A percentile compares a stretch with the other conserved stretches of the same genome.
Evolutionary conservation across 1,284 basidiomycete species (phyloP).

Genomic region (Vanrija sp.): DNA sequence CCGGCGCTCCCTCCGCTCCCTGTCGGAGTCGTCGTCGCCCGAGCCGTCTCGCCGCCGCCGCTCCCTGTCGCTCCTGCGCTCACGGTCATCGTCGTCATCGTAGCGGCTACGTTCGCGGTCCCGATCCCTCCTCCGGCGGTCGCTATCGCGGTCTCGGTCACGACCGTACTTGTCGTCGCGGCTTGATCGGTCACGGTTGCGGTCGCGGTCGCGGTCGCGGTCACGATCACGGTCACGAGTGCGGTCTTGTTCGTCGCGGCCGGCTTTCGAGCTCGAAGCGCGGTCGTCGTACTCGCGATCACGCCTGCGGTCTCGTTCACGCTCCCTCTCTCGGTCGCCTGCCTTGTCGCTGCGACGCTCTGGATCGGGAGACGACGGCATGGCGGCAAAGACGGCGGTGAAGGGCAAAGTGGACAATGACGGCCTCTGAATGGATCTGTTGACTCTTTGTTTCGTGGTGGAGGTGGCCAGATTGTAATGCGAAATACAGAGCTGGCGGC

Average conservation of each 20-base stretch:
- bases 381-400: too few species aligned
- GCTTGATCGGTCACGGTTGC: constrained; percentile 8
- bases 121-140: constrained; percentile 17
- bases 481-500: too few species aligned
- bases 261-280: not conserved
- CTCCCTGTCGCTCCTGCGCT: constrained; percentile 7
- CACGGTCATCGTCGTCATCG: constrained; percentile 5
- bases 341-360: constrained; percentile 8
- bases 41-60: constrained; percentile 8
- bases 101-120: constrained; percentile 14
- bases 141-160: constrained; percentile 30
- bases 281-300: constrained; percentile 17
- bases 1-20: constrained; percentile 1
- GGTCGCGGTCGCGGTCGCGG: constrained; percentile 11
- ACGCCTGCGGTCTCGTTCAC: constrained; percentile 11
- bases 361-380: constrained; percentile 3
- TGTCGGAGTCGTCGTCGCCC: constrained; percentile 13
- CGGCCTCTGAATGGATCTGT: too few species aligned
- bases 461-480: too few species aligned
- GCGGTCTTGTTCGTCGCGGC: constrained; percentile 11
- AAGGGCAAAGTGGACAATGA: too few species aligned
- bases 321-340: constrained; percentile 21
- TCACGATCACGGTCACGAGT: constrained; percentile 7
- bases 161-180: not conserved
- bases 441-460: too few species aligned